Evolutionary conservation across 805 yeast genomes (phyloP), one percentile per base, ranked within the genome.

Genomic region (Metschnikowia baotianmanensis): DNA sequence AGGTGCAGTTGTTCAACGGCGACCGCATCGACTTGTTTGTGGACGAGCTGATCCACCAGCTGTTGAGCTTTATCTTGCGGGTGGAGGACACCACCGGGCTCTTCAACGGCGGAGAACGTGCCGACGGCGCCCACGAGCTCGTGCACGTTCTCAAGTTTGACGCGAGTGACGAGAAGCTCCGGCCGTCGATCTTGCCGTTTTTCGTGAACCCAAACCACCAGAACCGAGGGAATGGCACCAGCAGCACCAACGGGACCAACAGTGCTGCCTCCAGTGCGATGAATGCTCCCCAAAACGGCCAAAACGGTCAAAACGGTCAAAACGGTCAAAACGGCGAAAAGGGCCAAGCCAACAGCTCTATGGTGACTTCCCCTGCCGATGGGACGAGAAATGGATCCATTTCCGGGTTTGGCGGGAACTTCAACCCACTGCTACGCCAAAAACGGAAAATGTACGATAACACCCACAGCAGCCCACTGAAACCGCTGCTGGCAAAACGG

Each of bases 11-110:
- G 1, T 77, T 69, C 52, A 70, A 83, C 46, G 83, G 83, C 0
- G 96, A 88, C 58, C 68, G 63, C 23, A 60, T 89, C 5, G 78
- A 78, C 52, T 64, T 88, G 15, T 82, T 88, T 49, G 71, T 74
- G 40, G 96, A 87, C 57, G 72, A 63, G 18, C 65, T 67, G 5
- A 65, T 76, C 13, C 62, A 69, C 10, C 80, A 79, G 31, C 70
- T 61, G 36, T 62, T 85, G 51, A 75, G 80, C 2, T 85, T 77
- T 53, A 61, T 58, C 31, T 75, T 83, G 3, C 57, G 64, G 11
- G 66, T 83, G 19, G 65, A 69, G 38, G 89, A 83, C 50, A 61
- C 75, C 1, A 80, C 88, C 0, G 90, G 90, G 1, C 58, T 83
- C 16, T 82, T 74, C 61, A 72, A 76, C 38, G 74, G 71, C 11